Conservation (phyloP, 768 basidiomycete genomes). For the Suillus alpinus region DNA sequence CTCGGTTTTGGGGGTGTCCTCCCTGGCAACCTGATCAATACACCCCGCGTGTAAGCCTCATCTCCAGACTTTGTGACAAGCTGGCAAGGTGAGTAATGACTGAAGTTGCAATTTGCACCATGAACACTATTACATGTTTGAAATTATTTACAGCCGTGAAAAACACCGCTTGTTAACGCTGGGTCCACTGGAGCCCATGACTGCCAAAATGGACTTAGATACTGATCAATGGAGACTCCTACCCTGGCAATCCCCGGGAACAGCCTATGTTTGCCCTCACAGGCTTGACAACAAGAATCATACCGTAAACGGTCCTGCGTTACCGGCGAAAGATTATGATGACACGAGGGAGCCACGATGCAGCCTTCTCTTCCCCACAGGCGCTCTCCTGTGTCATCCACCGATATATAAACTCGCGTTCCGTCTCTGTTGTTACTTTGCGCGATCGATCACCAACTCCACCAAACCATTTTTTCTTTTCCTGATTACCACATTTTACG, state of each 20-base stretch:
- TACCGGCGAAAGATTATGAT: constrained; percentile 29
- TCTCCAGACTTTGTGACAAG: background rate
- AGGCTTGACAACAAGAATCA: constrained; percentile 16
- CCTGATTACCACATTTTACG: constrained; percentile 8
- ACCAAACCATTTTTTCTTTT: constrained; percentile 18
- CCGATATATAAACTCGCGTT: constrained; percentile 29
- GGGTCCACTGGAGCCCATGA: background rate
- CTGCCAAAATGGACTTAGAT: background rate
- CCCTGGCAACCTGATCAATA: background rate
- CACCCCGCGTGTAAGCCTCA: background rate
- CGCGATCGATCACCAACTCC: constrained; percentile 16
- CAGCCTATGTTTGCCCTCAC: constrained; percentile 26
- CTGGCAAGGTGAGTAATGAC: background rate
- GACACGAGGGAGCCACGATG: constrained; percentile 35
- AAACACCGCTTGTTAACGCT: background rate
- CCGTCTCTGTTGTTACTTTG: constrained; percentile 4
- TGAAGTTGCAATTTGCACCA: background rate
- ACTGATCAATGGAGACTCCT: background rate
- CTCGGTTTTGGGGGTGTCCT: background rate
- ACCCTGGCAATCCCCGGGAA: background rate
- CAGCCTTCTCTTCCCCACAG: constrained; percentile 23
- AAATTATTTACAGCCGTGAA: background rate
- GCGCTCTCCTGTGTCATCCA: constrained; percentile 25
- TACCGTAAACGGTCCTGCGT: constrained; percentile 28
- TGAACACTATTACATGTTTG: background rate